These are phyloP conservation scores for Hibiscus syriacus DNA, from an alignment of 345 rosid genomes.

Conservation along the genomic window DNA sequence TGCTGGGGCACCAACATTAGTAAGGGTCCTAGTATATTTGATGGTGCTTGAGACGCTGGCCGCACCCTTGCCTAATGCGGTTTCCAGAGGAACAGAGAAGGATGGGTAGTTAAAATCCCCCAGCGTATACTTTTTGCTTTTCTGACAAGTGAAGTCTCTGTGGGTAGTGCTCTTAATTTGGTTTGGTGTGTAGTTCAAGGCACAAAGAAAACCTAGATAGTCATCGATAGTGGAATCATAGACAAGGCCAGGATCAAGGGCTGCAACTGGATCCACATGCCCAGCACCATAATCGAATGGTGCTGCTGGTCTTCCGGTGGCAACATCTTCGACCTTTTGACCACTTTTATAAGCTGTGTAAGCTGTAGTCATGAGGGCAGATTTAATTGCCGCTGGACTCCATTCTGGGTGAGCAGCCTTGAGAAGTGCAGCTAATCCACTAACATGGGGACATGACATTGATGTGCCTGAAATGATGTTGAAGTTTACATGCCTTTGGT, in stretches of 20 bases:
- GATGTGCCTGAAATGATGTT: slow-evolving; percentile 59
- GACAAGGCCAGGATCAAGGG: slow-evolving; percentile 64
- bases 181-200: slow-evolving; percentile 36
- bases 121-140: slow-evolving; percentile 31
- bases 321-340: slow-evolving; percentile 29
- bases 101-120: slow-evolving; percentile 60
- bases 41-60: slow-evolving; percentile 29
- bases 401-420: slow-evolving; percentile 54
- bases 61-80: slow-evolving; percentile 41
- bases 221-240: slow-evolving; percentile 44
- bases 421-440: slow-evolving; percentile 53
- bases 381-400: slow-evolving; percentile 62
- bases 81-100: slow-evolving; percentile 46
- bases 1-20: slow-evolving; percentile 45
- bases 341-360: slow-evolving; percentile 38
- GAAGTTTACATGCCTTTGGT: slow-evolving; percentile 33
- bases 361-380: slow-evolving; percentile 76
- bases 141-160: slow-evolving; percentile 32
- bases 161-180: slow-evolving; percentile 36
- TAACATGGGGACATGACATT: slow-evolving; percentile 58
- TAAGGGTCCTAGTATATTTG: slow-evolving; percentile 46
- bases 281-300: slow-evolving; percentile 61
- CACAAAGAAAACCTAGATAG: slow-evolving; percentile 52
- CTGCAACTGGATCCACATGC: slow-evolving; percentile 50
- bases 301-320: slow-evolving; percentile 37